Evolutionary conservation across 768 basidiomycete genomes (phyloP), one percentile per base, ranked within the genome.

Genomic region (Pleurotus salmoneostramineus): DNA sequence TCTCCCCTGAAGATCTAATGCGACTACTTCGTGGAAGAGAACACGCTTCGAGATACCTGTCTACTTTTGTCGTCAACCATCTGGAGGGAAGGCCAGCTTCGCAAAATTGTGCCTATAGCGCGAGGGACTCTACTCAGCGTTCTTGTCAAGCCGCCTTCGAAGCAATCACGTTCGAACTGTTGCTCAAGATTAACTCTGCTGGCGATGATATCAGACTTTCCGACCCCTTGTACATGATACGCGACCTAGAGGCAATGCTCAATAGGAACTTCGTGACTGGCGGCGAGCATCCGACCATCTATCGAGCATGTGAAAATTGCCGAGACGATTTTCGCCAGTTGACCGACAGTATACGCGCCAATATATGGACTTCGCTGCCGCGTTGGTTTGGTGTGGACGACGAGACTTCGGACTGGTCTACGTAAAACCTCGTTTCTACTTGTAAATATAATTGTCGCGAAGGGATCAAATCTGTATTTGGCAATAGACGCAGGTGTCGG

Each of bases 61-160:
- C 89, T 8, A 87, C 85, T 6, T 91, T 91, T 67, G 81, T 91
- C 64, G 84, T 86, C 55, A 85, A 84, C 64, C 81, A 89, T 60
- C 77, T 91, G 17, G 89, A 91, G 72, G 83, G 84, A 48, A 77
- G 89, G 59, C 68, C 77, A 37, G 74, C 83, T 14, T 79, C 82
- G 11, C 27, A 6, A 40, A 65, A 6, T 65, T 65, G 59, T 89
- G 88, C 65, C 61, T 79, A 8, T 72, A 82, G 64, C 72, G 73
- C n/a, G 72, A 75, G 64, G 27, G 80, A 84, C 37, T 57, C 72
- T 6, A 76, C 82, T 34, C 77, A 77, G 61, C 81, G 84, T 32
- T 70, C 80, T 21, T 91, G 88, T 68, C 85, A 85, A 68, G 76
- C 85, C 17, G 85, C 86, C 2, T 91, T 89, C 63, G 89, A 90